A percentile compares a stretch with the other conserved stretches of the same genome.
Evolutionary conservation across 1,139 yeast species (phyloP).

Genomic region (Hyphopichia buzzinii): DNA sequence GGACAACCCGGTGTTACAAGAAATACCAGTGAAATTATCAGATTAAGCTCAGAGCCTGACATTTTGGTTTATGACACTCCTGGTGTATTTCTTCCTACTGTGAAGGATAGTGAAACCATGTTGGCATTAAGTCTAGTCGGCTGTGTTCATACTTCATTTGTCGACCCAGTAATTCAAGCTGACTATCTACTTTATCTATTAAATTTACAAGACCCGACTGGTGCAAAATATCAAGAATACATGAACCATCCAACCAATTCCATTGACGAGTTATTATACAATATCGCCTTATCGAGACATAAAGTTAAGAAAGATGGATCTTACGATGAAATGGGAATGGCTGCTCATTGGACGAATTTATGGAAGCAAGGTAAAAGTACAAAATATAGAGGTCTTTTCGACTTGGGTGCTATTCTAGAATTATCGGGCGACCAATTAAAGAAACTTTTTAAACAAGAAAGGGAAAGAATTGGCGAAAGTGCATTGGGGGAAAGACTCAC

Average conservation of each 20-base stretch:
- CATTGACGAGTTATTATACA: slow-evolving; percentile 56
- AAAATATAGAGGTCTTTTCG: slow-evolving; percentile 36
- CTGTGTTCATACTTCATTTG: slow-evolving; percentile 64
- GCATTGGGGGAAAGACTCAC: slow-evolving; percentile 26
- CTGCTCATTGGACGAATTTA: slow-evolving; percentile 63
- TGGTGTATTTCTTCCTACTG: slow-evolving; percentile 83
- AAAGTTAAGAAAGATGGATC: slow-evolving; percentile 29
- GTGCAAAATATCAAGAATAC: slow-evolving; percentile 45
- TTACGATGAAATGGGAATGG: slow-evolving; percentile 60
- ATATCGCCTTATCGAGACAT: slow-evolving; percentile 48
- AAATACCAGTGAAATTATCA: slow-evolving; percentile 72
- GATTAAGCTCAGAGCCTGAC: slow-evolving; percentile 61
- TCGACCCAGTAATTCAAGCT: slow-evolving; percentile 85
- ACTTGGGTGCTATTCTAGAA: slow-evolving; percentile 33
- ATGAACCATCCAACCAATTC: slow-evolving; percentile 71
- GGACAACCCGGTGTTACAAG: slow-evolving; percentile 91
- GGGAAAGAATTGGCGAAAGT: slow-evolving; percentile 27
- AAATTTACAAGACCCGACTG: slow-evolving; percentile 59
- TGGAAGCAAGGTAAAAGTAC: slow-evolving; percentile 60
- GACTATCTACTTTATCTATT: slow-evolving; percentile 77
- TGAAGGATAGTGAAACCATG: slow-evolving; percentile 68
- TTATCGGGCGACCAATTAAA: slow-evolving; percentile 24
- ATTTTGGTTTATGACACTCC: slow-evolving; percentile 86
- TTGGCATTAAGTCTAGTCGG: slow-evolving; percentile 72
- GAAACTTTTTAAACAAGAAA: slow-evolving; percentile 26